A percentile compares a stretch with the other conserved stretches of the same genome.
Conservation (phyloP, 169 alveolate species). For the Plasmodium relictum region DNA sequence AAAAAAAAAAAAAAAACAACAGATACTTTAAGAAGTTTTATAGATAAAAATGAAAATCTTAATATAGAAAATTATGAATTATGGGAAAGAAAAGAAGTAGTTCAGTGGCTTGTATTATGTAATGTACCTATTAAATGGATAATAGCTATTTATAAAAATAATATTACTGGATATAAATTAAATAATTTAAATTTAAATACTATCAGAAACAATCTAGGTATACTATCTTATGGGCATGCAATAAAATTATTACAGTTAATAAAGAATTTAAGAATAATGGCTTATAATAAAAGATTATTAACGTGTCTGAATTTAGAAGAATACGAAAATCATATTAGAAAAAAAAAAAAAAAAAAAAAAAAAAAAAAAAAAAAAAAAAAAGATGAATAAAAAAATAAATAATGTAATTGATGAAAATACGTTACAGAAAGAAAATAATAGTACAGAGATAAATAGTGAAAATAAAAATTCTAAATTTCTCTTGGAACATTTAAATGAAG, state of each 20-base stretch:
- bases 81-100: conserved; percentile 52
- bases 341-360: conserved; percentile 9
- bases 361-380: conserved; percentile 1
- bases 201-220: conserved; percentile 42
- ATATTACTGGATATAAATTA: conserved; percentile 21
- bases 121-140: conserved; percentile 56
- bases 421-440: too few species aligned
- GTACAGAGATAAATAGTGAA: too few species aligned
- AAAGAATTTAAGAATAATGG: conserved; percentile 34
- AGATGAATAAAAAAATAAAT: neutral
- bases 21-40: neutral
- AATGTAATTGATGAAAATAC: neutral
- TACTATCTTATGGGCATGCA: conserved; percentile 64
- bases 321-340: conserved; percentile 23
- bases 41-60: conserved; percentile 9
- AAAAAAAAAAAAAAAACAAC: neutral
- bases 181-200: conserved; percentile 16
- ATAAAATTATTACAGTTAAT: conserved; percentile 51
- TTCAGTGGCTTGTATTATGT: conserved; percentile 51
- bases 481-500: too few species aligned
- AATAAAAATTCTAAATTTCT: too few species aligned
- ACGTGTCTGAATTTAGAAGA: conserved; percentile 25
- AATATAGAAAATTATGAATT: conserved; percentile 38
- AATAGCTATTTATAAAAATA: conserved; percentile 44
- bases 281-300: conserved; percentile 40